phyloP scores from a whole-genome alignment of 2,329 filamentous ascomycete species.

The Ceratocystis destructans region DNA sequence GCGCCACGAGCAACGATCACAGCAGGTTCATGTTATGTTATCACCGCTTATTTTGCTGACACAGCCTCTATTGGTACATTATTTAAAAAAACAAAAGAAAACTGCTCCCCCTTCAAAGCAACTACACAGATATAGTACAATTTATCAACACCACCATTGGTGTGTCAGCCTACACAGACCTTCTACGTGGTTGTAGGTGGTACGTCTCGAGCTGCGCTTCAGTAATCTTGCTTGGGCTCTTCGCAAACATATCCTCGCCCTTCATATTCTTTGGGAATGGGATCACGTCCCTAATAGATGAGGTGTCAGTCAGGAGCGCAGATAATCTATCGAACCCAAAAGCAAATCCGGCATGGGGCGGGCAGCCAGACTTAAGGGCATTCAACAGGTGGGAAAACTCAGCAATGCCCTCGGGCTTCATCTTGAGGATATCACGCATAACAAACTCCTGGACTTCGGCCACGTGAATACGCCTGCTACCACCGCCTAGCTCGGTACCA shows the following conservation, averaged over 20 bases:
- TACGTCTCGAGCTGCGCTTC: constrained; percentile 40
- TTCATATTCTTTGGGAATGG: constrained; percentile 90
- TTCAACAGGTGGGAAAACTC: constrained; percentile 78
- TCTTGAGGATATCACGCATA: constrained; percentile 69
- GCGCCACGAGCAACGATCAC: constrained; percentile 6
- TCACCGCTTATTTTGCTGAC: neutral
- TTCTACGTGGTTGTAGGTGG: constrained; percentile 28
- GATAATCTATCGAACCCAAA: constrained; percentile 82
- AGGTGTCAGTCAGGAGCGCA: constrained; percentile 60
- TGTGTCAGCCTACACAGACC: neutral
- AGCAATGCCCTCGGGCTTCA: constrained; percentile 55
- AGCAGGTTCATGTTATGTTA: neutral
- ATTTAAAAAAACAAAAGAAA: neutral
- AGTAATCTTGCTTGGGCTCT: constrained; percentile 57
- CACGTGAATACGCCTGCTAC: constrained; percentile 81
- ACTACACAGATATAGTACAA: constrained; percentile 1
- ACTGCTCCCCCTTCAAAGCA: neutral
- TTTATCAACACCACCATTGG: constrained; percentile 2
- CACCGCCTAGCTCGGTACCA: constrained; percentile 84
- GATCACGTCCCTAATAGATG: constrained; percentile 82
- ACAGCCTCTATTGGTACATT: constrained; percentile 2
- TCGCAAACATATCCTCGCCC: constrained; percentile 74
- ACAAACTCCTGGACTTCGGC: constrained; percentile 72
- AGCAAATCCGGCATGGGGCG: constrained; percentile 87
- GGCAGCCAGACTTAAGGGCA: constrained; percentile 72